Percentiles rank a stretch among this genome's conserved stretches.
phyloP scores from a whole-genome alignment of 176 grass and related monocot species.

The Rhynchospora tenuis region DNA sequence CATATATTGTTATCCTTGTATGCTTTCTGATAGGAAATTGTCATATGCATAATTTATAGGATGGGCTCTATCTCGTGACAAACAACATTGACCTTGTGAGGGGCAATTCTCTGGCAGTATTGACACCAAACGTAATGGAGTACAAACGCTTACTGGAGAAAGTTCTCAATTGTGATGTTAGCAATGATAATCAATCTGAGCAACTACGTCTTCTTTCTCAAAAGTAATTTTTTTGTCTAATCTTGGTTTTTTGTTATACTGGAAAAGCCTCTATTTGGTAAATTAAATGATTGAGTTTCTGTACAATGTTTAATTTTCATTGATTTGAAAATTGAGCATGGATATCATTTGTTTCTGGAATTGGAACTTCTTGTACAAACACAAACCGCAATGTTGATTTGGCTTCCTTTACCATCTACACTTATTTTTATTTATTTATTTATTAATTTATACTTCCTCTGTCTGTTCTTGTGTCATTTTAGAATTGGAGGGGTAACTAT shows the following conservation, averaged over 20 bases:
- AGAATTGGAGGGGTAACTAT: conserved; percentile 88
- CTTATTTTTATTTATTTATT: neutral
- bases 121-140: conserved; percentile 89
- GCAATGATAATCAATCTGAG: conserved; percentile 47
- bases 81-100: conserved; percentile 66
- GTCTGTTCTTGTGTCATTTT: neutral
- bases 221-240: conserved; percentile 34
- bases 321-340: neutral
- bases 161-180: conserved; percentile 60
- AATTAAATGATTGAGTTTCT: neutral
- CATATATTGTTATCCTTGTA: neutral
- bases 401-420: neutral
- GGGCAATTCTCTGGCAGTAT: conserved; percentile 53
- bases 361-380: neutral
- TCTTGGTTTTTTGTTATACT: neutral
- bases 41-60: conserved; percentile 42
- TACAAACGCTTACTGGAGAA: conserved; percentile 94
- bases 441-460: neutral
- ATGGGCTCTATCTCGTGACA: conserved; percentile 84
- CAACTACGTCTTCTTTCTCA: conserved; percentile 58
- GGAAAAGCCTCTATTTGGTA: neutral
- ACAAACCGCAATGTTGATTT: neutral
- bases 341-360: neutral
- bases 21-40: neutral
- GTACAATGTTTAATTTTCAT: neutral